phyloP scores from a whole-genome alignment of 306 rosid genomes.

The Cicer chorassanicum region DNA sequence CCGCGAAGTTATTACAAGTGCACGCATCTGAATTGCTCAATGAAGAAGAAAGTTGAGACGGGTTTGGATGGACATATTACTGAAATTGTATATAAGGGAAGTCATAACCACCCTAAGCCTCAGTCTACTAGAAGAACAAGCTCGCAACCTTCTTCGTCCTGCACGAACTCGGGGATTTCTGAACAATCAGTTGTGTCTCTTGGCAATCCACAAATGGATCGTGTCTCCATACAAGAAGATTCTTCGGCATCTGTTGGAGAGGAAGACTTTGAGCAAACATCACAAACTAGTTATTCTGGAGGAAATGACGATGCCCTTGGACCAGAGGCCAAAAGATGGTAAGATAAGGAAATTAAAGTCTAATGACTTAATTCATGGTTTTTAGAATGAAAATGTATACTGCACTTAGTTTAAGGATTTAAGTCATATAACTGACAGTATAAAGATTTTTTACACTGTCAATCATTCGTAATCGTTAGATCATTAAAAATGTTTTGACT shows the following conservation, averaged over 20 bases:
- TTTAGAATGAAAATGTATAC: slow-evolving; percentile 17
- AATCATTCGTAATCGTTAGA: no score
- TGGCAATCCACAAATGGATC: slow-evolving; percentile 42
- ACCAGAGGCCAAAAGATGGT: slow-evolving; percentile 88
- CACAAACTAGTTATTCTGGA: slow-evolving; percentile 61
- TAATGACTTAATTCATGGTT: slow-evolving; percentile 4
- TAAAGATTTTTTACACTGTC: no score
- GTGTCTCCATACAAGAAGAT: slow-evolving; percentile 59
- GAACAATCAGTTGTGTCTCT: slow-evolving; percentile 60
- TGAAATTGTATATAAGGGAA: slow-evolving; percentile 91
- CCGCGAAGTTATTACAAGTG: slow-evolving; percentile 94
- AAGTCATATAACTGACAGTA: no score
- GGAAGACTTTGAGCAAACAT: slow-evolving; percentile 70
- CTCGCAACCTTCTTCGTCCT: slow-evolving; percentile 59
- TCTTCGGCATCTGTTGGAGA: slow-evolving; percentile 81
- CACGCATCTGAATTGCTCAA: slow-evolving; percentile 67
- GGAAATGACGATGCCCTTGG: slow-evolving; percentile 65
- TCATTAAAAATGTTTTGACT: no score
- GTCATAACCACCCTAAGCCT: slow-evolving; percentile 88
- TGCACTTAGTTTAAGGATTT: slow-evolving; percentile 6
- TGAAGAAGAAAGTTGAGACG: slow-evolving; percentile 90
- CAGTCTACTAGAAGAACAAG: slow-evolving; percentile 63
- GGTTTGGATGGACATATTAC: slow-evolving; percentile 86
- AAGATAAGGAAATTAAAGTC: slow-evolving; percentile 12
- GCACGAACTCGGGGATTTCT: slow-evolving; percentile 59